These are phyloP conservation scores for Neofusicoccum parvum DNA, from an alignment of 2,329 filamentous ascomycete species.

Conservation along the genomic window DNA sequence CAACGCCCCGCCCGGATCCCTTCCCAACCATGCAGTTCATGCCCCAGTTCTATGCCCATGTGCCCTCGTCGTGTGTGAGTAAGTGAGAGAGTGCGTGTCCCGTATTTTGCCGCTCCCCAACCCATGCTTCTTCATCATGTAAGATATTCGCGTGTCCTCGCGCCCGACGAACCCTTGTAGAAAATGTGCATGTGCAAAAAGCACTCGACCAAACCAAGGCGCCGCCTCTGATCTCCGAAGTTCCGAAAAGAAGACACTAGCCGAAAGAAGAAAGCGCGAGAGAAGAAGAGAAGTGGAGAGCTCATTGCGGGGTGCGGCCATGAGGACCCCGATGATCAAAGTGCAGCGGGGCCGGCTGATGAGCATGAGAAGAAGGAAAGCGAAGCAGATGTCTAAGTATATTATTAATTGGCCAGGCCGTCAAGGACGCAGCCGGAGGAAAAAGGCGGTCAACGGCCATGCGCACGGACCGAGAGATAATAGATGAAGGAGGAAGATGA, in stretches of 20 bases:
- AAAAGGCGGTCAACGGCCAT: not conserved
- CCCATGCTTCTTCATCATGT: not conserved
- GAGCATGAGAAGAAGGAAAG: not conserved
- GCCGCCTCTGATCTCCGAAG: not conserved
- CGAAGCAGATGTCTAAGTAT: conserved; percentile 2
- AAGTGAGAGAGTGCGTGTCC: not conserved
- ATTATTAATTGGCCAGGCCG: not conserved
- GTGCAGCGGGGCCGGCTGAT: not conserved
- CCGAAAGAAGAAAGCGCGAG: not conserved
- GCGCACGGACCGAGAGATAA: conserved; percentile 1
- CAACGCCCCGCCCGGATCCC: not conserved
- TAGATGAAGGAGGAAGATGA: not conserved
- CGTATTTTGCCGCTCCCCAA: not conserved
- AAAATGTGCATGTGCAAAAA: not conserved
- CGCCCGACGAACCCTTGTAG: not conserved
- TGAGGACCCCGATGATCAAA: not conserved
- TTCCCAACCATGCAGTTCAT: not conserved
- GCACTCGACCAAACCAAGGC: not conserved
- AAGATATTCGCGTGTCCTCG: not conserved
- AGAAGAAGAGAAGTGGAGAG: not conserved
- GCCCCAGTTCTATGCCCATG: not conserved
- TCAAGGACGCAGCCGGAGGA: not conserved
- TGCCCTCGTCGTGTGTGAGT: not conserved
- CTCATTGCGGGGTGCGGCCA: not conserved
- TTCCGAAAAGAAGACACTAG: not conserved